Evolutionary conservation across 139 green algal species (phyloP).

Genomic region (Picochlorum costavermella): DNA sequence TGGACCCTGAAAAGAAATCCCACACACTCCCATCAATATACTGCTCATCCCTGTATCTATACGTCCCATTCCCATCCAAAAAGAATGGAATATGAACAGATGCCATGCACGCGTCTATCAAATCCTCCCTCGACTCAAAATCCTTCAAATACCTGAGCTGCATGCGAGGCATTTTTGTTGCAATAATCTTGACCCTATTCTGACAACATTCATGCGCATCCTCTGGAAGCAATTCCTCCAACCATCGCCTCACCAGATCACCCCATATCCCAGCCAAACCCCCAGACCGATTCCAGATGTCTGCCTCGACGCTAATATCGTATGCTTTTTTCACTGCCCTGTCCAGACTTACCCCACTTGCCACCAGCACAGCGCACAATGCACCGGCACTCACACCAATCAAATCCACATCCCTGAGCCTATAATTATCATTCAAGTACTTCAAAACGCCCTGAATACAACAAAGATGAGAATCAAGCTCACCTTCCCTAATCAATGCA

Average conservation of each 20-base stretch:
- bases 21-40: constrained; percentile 48
- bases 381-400: constrained; percentile 33
- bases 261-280: constrained; percentile 67
- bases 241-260: constrained; percentile 50
- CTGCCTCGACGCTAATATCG: constrained; percentile 27
- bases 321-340: constrained; percentile 30
- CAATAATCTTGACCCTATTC: constrained; percentile 32
- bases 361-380: constrained; percentile 26
- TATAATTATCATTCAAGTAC: constrained; percentile 27
- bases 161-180: constrained; percentile 29
- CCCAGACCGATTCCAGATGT: constrained; percentile 33
- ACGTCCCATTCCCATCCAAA: constrained; percentile 39
- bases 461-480: not conserved
- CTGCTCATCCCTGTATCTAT: constrained; percentile 23
- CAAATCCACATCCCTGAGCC: constrained; percentile 24
- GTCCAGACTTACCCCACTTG: constrained; percentile 34
- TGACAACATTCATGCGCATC: constrained; percentile 45
- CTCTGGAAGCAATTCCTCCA: constrained; percentile 55
- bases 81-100: constrained; percentile 63
- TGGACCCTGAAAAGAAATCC: constrained; percentile 36
- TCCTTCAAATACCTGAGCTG: constrained; percentile 28
- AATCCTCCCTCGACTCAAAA: constrained; percentile 40
- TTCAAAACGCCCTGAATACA: constrained; percentile 11
- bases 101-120: constrained; percentile 50
- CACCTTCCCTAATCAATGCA: not conserved